A percentile compares a stretch with the other conserved stretches of the same genome.
These are phyloP conservation scores for Lentinula edodes DNA, from an alignment of 768 basidiomycete species.

Conservation along the genomic window DNA sequence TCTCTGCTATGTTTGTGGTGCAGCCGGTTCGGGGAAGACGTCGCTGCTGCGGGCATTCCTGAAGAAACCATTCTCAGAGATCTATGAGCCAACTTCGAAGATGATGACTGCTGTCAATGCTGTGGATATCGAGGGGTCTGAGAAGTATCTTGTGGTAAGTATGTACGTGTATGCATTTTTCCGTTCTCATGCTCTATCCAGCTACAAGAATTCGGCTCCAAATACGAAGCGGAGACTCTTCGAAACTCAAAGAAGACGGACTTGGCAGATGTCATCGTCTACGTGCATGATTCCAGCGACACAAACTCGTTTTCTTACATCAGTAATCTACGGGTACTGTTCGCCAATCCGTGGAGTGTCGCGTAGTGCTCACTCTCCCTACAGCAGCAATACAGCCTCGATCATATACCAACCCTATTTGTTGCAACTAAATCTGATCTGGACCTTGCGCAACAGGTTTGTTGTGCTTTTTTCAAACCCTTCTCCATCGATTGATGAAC, in stretches of 20 bases:
- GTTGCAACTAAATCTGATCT: constrained; percentile 99
- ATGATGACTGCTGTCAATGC: constrained; percentile 90
- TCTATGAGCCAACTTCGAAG: constrained; percentile 86
- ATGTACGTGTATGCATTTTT: background rate
- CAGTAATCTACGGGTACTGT: constrained; percentile 81
- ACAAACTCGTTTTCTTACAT: constrained; percentile 99
- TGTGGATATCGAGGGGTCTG: constrained; percentile 89
- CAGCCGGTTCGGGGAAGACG: constrained; percentile 95
- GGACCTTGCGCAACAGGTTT: constrained; percentile 90
- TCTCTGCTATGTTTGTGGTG: constrained; percentile 89
- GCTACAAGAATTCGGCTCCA: constrained; percentile 97
- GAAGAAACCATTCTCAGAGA: constrained; percentile 67
- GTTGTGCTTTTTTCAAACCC: constrained; percentile 13
- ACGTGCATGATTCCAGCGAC: constrained; percentile 96
- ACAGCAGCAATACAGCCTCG: constrained; percentile 95
- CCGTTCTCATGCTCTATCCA: constrained; percentile 21
- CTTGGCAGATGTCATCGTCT: constrained; percentile 89
- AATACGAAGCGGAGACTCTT: constrained; percentile 87
- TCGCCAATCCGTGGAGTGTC: background rate
- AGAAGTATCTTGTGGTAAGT: constrained; percentile 95
- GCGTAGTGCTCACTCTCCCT: constrained; percentile 13
- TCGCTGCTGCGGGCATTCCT: constrained; percentile 80
- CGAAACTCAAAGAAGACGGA: constrained; percentile 89
- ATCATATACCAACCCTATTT: constrained; percentile 92
- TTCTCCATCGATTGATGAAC: constrained; percentile 1